Percentiles rank a stretch among this genome's conserved stretches.
Evolutionary conservation across 2,329 filamentous ascomycete species (phyloP).

Genomic region (Monosporascus sp.): DNA sequence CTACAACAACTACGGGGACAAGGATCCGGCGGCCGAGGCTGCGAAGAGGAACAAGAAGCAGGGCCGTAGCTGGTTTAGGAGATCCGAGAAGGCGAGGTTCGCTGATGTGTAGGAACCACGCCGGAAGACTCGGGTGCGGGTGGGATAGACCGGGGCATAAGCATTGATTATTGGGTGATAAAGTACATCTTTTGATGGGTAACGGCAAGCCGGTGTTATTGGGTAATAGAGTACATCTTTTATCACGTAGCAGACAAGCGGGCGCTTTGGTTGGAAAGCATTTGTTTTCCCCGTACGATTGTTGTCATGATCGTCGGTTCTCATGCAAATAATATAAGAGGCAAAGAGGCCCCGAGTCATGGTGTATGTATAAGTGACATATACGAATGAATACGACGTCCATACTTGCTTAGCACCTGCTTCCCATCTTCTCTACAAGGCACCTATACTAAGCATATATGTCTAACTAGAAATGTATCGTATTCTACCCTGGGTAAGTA

Average conservation of each 20-base stretch:
- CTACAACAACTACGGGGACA: constrained; percentile 53
- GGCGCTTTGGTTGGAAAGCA: not conserved
- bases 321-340: too few species aligned
- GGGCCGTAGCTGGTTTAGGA: constrained; percentile 8
- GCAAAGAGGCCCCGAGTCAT: too few species aligned
- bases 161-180: not conserved
- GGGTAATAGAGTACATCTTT: not conserved
- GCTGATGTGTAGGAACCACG: not conserved
- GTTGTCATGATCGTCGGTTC: too few species aligned
- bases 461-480: too few species aligned
- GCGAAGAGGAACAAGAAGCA: constrained; percentile 24
- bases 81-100: constrained; percentile 12
- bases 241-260: not conserved
- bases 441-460: too few species aligned
- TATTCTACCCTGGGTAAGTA: too few species aligned
- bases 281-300: not conserved
- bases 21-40: constrained; percentile 41
- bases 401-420: too few species aligned
- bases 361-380: too few species aligned
- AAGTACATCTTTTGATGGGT: not conserved
- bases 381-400: too few species aligned
- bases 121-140: too few species aligned
- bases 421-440: too few species aligned
- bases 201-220: not conserved
- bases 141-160: too few species aligned